These are phyloP conservation scores for Zalaria obscura DNA, from an alignment of 2,329 filamentous ascomycete genomes.

Conservation along the genomic window DNA sequence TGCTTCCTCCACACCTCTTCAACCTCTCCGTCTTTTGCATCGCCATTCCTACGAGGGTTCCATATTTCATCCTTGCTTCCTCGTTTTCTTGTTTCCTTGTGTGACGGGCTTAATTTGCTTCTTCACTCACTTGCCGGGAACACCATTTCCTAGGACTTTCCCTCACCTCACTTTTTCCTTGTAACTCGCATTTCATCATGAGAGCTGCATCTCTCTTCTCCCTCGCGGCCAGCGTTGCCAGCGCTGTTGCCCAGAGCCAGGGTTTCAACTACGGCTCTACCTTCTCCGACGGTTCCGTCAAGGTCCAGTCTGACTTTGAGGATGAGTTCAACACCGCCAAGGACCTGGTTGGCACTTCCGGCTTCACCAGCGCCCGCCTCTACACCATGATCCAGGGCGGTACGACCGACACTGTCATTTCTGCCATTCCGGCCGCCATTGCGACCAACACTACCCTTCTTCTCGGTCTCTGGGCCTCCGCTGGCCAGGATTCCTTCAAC, in stretches of 20 bases:
- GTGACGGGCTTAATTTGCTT: background rate
- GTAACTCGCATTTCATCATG: constrained; percentile 2
- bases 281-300: constrained; percentile 45
- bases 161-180: background rate
- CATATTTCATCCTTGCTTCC: background rate
- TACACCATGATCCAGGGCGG: constrained; percentile 63
- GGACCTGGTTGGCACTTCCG: constrained; percentile 46
- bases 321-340: constrained; percentile 54
- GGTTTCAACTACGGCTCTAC: constrained; percentile 64
- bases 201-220: constrained; percentile 5
- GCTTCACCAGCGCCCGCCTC: constrained; percentile 57
- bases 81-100: background rate
- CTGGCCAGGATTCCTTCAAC: constrained; percentile 43
- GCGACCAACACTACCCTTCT: constrained; percentile 64
- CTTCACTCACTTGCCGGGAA: background rate
- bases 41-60: too few species aligned
- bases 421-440: constrained; percentile 68
- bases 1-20: too few species aligned
- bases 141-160: background rate
- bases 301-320: constrained; percentile 49
- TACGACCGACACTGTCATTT: constrained; percentile 49
- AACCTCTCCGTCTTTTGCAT: too few species aligned
- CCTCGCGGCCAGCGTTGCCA: constrained; percentile 25
- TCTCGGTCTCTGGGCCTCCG: constrained; percentile 73
- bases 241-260: constrained; percentile 25